Evolutionary conservation across 2,329 filamentous ascomycete species (phyloP).

Genomic region (Claviceps arundinis): DNA sequence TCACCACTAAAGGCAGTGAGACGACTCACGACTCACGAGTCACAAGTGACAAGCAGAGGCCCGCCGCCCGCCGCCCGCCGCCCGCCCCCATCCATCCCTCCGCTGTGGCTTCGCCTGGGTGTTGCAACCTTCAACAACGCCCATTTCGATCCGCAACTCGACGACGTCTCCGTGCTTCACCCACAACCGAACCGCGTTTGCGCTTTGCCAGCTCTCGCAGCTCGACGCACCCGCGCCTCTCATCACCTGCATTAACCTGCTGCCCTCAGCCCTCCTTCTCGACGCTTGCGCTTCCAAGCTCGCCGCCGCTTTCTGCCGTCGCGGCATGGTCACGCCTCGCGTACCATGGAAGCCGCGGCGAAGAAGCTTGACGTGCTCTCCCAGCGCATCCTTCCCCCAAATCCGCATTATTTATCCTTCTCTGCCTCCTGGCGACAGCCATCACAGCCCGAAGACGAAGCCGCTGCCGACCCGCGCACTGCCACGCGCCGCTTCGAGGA

Average conservation of each 20-base stretch:
- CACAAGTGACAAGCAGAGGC: no score
- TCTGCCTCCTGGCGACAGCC: conserved; percentile 34
- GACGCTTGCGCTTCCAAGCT: neutral
- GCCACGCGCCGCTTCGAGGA: conserved; percentile 27
- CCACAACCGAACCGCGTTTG: neutral
- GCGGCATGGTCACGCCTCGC: conserved; percentile 24
- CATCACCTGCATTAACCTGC: neutral
- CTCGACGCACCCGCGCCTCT: neutral
- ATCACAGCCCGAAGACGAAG: conserved; percentile 26
- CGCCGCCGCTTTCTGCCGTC: conserved; percentile 10
- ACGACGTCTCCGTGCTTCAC: neutral
- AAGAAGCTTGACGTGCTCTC: conserved; percentile 41
- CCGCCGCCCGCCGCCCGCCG: neutral
- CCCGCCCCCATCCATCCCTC: neutral
- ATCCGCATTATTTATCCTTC: conserved; percentile 40
- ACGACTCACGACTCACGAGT: no score
- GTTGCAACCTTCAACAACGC: neutral
- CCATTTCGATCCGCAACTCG: neutral
- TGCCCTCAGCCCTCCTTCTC: neutral
- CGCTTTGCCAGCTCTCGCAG: neutral
- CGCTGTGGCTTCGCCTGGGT: neutral
- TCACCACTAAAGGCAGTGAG: no score
- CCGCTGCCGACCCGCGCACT: conserved; percentile 5
- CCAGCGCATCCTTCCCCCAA: conserved; percentile 37
- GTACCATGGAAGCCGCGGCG: conserved; percentile 46